Percentiles rank a stretch among this genome's conserved stretches.
Evolutionary conservation across 164 flowering plant genomes (phyloP).

Genomic region (Vitis riparia): DNA sequence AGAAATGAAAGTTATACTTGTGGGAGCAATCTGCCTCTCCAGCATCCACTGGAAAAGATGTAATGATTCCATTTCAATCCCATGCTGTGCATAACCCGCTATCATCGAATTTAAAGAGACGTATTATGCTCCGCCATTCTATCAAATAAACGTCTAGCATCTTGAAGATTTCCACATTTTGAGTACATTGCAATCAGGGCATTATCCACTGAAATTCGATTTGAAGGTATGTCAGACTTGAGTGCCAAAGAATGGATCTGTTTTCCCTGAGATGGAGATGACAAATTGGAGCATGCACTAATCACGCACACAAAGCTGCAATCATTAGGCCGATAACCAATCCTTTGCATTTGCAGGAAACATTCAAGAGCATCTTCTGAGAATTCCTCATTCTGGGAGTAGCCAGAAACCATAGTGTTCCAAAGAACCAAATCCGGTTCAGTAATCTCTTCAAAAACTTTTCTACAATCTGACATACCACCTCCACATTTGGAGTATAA

Average conservation of each 20-base stretch:
- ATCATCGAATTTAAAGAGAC: constrained; percentile 79
- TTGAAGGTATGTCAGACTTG: constrained; percentile 61
- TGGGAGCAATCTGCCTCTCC: constrained; percentile 39
- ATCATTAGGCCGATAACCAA: constrained; percentile 73
- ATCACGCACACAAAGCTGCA: constrained; percentile 81
- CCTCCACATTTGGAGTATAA: constrained; percentile 69
- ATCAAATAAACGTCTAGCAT: constrained; percentile 69
- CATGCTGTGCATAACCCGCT: constrained; percentile 87
- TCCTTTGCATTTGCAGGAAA: constrained; percentile 56
- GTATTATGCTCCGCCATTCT: constrained; percentile 70
- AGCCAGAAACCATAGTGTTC: constrained; percentile 93
- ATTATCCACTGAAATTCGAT: constrained; percentile 60
- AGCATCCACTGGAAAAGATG: constrained; percentile 62
- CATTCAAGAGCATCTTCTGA: constrained; percentile 65
- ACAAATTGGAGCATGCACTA: constrained; percentile 69
- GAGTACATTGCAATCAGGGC: constrained; percentile 80
- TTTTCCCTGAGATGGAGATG: constrained; percentile 72
- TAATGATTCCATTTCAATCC: constrained; percentile 54
- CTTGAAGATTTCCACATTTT: constrained; percentile 73
- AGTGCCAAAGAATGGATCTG: constrained; percentile 69
- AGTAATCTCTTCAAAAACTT: constrained; percentile 60
- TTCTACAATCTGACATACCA: constrained; percentile 43
- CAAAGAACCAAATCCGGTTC: constrained; percentile 77
- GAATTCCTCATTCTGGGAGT: constrained; percentile 59
- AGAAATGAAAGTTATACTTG: constrained; percentile 70